Base-by-base conservation (phyloP, 129 eudicot genomes). In the Lactuca saligna region DNA sequence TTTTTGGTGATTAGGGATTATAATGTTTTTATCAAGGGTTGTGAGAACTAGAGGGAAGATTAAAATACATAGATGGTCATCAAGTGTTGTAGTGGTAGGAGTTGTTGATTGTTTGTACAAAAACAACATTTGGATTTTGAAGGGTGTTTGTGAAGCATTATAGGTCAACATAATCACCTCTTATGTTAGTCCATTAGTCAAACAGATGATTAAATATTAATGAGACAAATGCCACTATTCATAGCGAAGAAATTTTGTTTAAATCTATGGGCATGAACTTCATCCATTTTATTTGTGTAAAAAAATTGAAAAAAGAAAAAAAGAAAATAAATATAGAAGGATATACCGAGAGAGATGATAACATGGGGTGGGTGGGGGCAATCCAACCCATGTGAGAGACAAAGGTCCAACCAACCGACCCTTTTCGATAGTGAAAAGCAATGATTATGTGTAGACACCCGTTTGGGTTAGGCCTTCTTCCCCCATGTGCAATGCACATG, bases 401-500 rank as follows among this genome's bases (percentile, higher is more conserved):
- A 59, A 68, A 49, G 75, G 62, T 68, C 80, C 80, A 75, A 75
- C 61, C 69, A 67, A 67, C 80, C 68, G 58, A 41, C 68, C 38
- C 29, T 66, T 68, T 57, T 50, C 34, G 55, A 49, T 58, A 65
- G 58, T 74, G 72, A 65, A 16, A 61, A 29, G 59, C 66, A 65
- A 74, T 74, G 60, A 74, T 74, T 56, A 74, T 56, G 16, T 42
- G 72, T 65, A 74, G 37, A 8, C 78, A 74, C 66, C 60, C 25
- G 55, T 42, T 65, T 74, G 65, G 65, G 69, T 11, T 56, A 41
- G 48, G n/a, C 71, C 57, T 55, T 55, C 25, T 1, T 20, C 4
- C 60, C 46, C 70, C 78, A 73, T 73, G 79, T 74, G 79, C 72
- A 56, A 15, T 57, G 16, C 73, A 74, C 79, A 74, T 74, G 65